A percentile compares a stretch with the other conserved stretches of the same genome.
These are phyloP conservation scores for Herpetospermum pedunculosum DNA, from an alignment of 306 rosid species.

Conservation along the genomic window DNA sequence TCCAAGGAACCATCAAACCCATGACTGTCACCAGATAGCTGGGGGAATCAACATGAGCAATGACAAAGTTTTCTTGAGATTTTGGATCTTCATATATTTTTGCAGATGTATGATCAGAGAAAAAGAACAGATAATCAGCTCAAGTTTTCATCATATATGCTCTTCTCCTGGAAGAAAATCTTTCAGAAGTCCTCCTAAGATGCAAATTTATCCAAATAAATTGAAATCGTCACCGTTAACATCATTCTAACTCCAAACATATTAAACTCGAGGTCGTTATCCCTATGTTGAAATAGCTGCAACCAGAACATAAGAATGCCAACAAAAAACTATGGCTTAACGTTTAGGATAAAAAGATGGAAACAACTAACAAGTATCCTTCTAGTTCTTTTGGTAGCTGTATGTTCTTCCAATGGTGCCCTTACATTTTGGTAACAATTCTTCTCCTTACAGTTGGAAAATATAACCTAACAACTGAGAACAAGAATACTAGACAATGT, in stretches of 20 bases:
- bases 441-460: background rate
- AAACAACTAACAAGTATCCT: background rate
- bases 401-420: background rate
- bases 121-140: background rate
- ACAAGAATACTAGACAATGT: background rate
- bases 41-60: conserved; percentile 26
- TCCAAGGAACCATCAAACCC: conserved; percentile 91
- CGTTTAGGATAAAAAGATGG: background rate
- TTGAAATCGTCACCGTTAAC: background rate
- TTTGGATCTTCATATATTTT: conserved; percentile 1
- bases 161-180: background rate
- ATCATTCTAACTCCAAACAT: background rate
- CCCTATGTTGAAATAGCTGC: background rate
- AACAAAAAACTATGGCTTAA: background rate
- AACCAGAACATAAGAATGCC: background rate
- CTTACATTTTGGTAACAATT: background rate
- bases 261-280: background rate
- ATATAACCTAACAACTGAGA: background rate
- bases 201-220: background rate
- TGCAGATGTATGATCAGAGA: background rate
- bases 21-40: conserved; percentile 83
- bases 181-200: background rate
- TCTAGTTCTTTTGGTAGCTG: background rate
- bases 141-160: background rate
- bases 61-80: conserved; percentile 1